A percentile compares a stretch with the other conserved stretches of the same genome.
phyloP scores from a whole-genome alignment of 2,329 filamentous ascomycete species.

The Aspergillus sp. region DNA sequence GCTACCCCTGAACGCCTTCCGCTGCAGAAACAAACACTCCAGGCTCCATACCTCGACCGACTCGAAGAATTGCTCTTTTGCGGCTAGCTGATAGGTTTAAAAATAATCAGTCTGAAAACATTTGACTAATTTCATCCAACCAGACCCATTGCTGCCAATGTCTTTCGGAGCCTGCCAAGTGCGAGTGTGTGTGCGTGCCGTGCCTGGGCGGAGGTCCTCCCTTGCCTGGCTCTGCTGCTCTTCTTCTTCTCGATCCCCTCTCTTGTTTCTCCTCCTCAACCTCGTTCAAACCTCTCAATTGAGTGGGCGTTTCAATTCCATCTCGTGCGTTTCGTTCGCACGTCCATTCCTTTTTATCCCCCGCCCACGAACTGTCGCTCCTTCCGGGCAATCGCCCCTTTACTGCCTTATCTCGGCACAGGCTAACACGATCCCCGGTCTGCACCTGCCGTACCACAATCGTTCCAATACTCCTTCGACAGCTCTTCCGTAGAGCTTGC shows the following conservation, averaged over 20 bases:
- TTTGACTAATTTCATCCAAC: conserved; percentile 12
- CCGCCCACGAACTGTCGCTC: conserved; percentile 22
- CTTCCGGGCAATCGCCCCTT: conserved; percentile 22
- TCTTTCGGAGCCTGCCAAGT: neutral
- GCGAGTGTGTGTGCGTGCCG: neutral
- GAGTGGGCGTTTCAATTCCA: conserved; percentile 20
- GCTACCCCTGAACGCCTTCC: conserved; percentile 5
- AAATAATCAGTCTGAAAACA: conserved; percentile 12
- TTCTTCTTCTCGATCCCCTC: conserved; percentile 16
- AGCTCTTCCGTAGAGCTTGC: conserved; percentile 12
- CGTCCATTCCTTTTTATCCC: conserved; percentile 32
- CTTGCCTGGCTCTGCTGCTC: conserved; percentile 5
- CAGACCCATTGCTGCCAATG: conserved; percentile 4
- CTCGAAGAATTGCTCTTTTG: neutral
- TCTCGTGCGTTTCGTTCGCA: conserved; percentile 34
- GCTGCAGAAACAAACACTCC: conserved; percentile 5
- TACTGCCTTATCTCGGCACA: conserved; percentile 16
- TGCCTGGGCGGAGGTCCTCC: neutral
- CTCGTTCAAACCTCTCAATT: conserved; percentile 18
- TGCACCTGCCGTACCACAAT: conserved; percentile 10
- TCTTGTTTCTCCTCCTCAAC: conserved; percentile 4
- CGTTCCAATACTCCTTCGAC: neutral
- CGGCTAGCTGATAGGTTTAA: conserved; percentile 11
- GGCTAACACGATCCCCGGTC: neutral
- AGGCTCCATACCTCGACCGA: neutral